A percentile compares a stretch with the other conserved stretches of the same genome.
Conservation (phyloP, 2,329 filamentous ascomycete genomes). For the Fusarium tricinctum region DNA sequence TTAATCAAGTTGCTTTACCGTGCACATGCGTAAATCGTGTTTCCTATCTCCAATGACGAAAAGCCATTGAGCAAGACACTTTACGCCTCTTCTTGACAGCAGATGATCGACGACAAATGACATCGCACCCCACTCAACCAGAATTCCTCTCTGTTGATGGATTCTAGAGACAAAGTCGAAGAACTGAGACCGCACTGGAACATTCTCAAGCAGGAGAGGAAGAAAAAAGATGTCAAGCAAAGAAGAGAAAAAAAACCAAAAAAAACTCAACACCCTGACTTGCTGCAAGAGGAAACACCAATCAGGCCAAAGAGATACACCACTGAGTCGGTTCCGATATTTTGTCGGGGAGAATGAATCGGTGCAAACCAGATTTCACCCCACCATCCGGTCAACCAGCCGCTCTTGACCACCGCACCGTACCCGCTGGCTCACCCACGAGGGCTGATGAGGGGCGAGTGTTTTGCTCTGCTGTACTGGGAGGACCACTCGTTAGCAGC, state of each 20-base stretch:
- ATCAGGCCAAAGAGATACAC: constrained; percentile 39
- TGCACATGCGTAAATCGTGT: constrained; percentile 21
- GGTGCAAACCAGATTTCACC: constrained; percentile 34
- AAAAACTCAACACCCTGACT: constrained; percentile 42
- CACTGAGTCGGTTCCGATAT: constrained; percentile 48
- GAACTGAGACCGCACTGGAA: constrained; percentile 9
- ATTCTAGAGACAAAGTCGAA: constrained; percentile 30
- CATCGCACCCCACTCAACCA: constrained; percentile 29
- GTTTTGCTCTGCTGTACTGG: constrained; percentile 22
- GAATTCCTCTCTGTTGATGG: constrained; percentile 29
- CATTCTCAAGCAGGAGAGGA: constrained; percentile 28
- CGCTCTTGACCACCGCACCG: constrained; percentile 33
- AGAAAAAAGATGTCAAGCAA: constrained; percentile 29
- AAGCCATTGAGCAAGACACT: constrained; percentile 17
- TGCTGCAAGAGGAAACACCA: constrained; percentile 31
- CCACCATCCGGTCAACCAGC: constrained; percentile 35
- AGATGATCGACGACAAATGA: constrained; percentile 44
- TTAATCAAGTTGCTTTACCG: constrained; percentile 2
- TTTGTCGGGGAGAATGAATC: constrained; percentile 49
- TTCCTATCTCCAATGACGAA: constrained; percentile 28
- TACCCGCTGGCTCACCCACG: constrained; percentile 43
- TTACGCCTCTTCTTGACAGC: constrained; percentile 34
- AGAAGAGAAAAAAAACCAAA: constrained; percentile 28
- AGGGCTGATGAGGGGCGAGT: constrained; percentile 40
- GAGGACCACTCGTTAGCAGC: constrained; percentile 43